These are phyloP conservation scores for Dioscorea alata DNA, from an alignment of 106 monocot species.

Conservation along the genomic window DNA sequence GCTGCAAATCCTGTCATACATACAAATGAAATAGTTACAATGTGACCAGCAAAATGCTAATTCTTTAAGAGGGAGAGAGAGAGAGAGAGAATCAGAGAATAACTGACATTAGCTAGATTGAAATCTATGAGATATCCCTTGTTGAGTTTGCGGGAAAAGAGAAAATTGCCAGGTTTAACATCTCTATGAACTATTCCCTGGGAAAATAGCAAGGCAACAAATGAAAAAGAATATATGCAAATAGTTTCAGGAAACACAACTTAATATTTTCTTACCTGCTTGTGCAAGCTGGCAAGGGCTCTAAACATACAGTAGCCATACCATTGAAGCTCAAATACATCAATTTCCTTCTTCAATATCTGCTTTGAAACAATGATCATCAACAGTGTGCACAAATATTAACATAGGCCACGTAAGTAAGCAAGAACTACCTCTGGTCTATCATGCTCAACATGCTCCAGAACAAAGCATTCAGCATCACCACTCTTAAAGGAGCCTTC, in stretches of 20 bases:
- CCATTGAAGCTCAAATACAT: slow-evolving; percentile 73
- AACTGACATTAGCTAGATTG: slow-evolving; percentile 84
- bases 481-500: slow-evolving; percentile 76
- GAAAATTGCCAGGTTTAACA: slow-evolving; percentile 95
- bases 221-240: neutral
- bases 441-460: slow-evolving; percentile 96
- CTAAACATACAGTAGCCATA: slow-evolving; percentile 90
- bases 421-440: slow-evolving; percentile 74
- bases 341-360: slow-evolving; percentile 79
- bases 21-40: neutral
- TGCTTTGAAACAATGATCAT: slow-evolving; percentile 11
- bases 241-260: neutral
- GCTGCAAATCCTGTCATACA: slow-evolving; percentile 69
- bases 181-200: slow-evolving; percentile 89
- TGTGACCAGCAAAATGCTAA: slow-evolving; percentile 1
- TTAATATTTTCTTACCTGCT: slow-evolving; percentile 43
- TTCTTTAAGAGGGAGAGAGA: neutral
- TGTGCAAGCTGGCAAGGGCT: slow-evolving; percentile 92
- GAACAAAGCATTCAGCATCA: slow-evolving; percentile 68
- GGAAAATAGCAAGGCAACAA: slow-evolving; percentile 7
- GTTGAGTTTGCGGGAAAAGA: slow-evolving; percentile 68
- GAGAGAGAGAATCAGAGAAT: neutral
- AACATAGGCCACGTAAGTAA: neutral
- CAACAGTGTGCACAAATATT: neutral
- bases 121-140: slow-evolving; percentile 99